phyloP scores from a whole-genome alignment of 2,329 filamentous ascomycete species.

The Paecilomyces sp. region DNA sequence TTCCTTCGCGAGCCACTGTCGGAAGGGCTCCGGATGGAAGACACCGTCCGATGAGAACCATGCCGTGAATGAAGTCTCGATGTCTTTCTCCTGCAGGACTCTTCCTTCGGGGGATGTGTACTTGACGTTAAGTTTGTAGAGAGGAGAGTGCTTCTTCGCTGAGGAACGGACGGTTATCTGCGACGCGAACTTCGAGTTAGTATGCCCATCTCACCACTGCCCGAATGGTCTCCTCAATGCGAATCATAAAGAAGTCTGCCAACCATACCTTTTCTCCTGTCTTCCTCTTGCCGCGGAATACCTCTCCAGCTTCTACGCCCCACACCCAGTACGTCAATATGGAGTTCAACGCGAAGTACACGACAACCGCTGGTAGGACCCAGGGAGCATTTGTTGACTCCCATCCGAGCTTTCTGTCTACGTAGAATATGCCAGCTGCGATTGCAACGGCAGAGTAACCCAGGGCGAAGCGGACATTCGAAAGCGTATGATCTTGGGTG shows the following conservation, averaged over 20 bases:
- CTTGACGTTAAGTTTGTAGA: conserved; percentile 66
- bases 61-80: conserved; percentile 51
- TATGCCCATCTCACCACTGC: neutral
- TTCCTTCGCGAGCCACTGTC: conserved; percentile 54
- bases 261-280: conserved; percentile 56
- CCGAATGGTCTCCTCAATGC: neutral
- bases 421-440: conserved; percentile 75
- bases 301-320: conserved; percentile 69
- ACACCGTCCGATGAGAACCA: conserved; percentile 55
- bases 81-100: conserved; percentile 38
- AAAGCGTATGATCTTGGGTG: conserved; percentile 69
- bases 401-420: conserved; percentile 89
- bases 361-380: conserved; percentile 68
- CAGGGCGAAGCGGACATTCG: conserved; percentile 73
- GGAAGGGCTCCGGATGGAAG: conserved; percentile 55
- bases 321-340: conserved; percentile 78
- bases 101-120: conserved; percentile 34
- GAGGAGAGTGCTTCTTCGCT: conserved; percentile 70
- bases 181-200: conserved; percentile 1
- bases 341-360: conserved; percentile 74
- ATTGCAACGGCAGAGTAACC: conserved; percentile 78
- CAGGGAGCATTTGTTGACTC: conserved; percentile 69
- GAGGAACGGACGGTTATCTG: conserved; percentile 68
- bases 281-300: conserved; percentile 69
- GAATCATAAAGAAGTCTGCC: neutral